These are phyloP conservation scores for Alternaria infectoria DNA, from an alignment of 2,329 filamentous ascomycete species.

Conservation along the genomic window DNA sequence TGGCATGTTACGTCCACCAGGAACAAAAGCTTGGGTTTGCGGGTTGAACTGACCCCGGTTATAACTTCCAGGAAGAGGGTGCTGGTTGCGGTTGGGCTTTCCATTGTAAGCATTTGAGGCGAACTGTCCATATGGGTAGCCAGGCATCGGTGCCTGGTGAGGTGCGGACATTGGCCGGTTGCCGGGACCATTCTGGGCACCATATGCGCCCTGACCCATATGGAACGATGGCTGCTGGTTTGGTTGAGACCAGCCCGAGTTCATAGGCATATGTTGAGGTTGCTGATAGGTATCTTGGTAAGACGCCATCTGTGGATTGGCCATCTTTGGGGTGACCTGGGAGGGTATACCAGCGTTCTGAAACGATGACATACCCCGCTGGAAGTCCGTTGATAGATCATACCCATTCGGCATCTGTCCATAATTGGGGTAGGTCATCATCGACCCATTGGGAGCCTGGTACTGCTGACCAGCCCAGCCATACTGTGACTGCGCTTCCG, in stretches of 20 bases:
- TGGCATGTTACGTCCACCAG: constrained; percentile 56
- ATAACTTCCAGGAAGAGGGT: constrained; percentile 84
- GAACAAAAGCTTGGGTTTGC: constrained; percentile 90
- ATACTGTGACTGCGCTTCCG: constrained; percentile 46
- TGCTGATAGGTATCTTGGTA: constrained; percentile 44
- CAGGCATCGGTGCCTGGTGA: constrained; percentile 46
- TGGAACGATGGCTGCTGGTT: constrained; percentile 38
- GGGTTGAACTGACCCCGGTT: constrained; percentile 90
- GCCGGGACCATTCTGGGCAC: constrained; percentile 28
- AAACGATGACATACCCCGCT: constrained; percentile 54
- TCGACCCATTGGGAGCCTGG: constrained; percentile 30
- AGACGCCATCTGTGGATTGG: constrained; percentile 41
- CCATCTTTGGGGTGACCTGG: constrained; percentile 49
- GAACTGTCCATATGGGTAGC: constrained; percentile 80
- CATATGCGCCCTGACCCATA: constrained; percentile 33
- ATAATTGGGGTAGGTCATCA: constrained; percentile 38
- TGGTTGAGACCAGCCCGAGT: constrained; percentile 42
- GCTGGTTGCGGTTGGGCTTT: constrained; percentile 74
- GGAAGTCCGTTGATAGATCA: constrained; percentile 54
- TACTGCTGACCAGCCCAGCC: constrained; percentile 44
- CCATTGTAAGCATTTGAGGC: constrained; percentile 65
- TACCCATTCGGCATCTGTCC: constrained; percentile 46
- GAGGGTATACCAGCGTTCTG: constrained; percentile 45
- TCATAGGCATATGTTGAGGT: constrained; percentile 36
- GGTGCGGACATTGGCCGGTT: constrained; percentile 47